Conservation (phyloP, 2,329 filamentous ascomycete genomes). For the Colletotrichum sp. region DNA sequence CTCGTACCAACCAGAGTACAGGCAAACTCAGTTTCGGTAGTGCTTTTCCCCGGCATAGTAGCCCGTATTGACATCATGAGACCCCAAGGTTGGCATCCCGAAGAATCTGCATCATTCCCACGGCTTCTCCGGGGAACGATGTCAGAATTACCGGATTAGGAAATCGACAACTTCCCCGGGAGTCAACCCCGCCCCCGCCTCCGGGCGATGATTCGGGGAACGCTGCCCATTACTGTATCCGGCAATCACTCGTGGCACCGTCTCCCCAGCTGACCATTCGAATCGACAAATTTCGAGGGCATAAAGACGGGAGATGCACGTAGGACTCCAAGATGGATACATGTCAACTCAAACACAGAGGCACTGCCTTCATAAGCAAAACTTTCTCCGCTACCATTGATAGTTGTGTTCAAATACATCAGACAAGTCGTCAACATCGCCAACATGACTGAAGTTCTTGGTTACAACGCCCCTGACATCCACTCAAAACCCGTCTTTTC, state of each 20-base stretch:
- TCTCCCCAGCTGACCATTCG: not conserved
- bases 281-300: not conserved
- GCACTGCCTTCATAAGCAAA: not conserved
- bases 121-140: not conserved
- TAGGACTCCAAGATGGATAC: not conserved
- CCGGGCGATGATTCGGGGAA: not conserved
- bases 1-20: not conserved
- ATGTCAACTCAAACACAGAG: not conserved
- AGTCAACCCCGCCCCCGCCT: not conserved
- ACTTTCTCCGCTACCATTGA: not conserved
- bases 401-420: not conserved
- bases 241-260: not conserved
- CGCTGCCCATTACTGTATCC: not conserved
- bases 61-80: not conserved
- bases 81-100: not conserved
- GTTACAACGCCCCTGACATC: not conserved
- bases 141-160: not conserved
- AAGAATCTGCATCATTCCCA: not conserved
- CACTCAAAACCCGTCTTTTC: not conserved
- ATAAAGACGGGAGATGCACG: not conserved
- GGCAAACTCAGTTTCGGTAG: accelerated
- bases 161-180: not conserved
- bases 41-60: not conserved
- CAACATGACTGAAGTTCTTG: not conserved
- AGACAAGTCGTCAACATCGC: not conserved